Percentiles rank a stretch among this genome's conserved stretches.
phyloP scores from a whole-genome alignment of 1,139 yeast species.

The Candida pseudoviswanathii region DNA sequence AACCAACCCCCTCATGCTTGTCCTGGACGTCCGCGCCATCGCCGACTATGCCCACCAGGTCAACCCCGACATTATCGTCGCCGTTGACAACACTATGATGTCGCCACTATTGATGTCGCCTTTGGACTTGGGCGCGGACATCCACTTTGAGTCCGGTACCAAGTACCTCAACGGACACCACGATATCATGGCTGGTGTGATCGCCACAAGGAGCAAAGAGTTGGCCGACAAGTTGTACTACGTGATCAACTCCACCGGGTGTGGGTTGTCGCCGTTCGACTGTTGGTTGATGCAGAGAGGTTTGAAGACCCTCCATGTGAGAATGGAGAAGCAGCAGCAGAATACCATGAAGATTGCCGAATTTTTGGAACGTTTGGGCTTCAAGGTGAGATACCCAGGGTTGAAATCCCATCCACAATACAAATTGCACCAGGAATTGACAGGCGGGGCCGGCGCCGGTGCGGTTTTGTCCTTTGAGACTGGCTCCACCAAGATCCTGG shows the following conservation, averaged over 20 bases:
- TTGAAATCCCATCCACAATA: slow-evolving; percentile 79
- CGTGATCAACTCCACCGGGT: slow-evolving; percentile 86
- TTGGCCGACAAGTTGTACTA: slow-evolving; percentile 48
- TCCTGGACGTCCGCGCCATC: slow-evolving; percentile 73
- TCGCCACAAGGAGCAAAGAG: slow-evolving; percentile 21
- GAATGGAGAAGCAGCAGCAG: slow-evolving; percentile 84
- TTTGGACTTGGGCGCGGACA: slow-evolving; percentile 81
- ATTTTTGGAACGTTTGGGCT: slow-evolving; percentile 61
- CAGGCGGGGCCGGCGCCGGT: slow-evolving; percentile 69
- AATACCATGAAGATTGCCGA: slow-evolving; percentile 76
- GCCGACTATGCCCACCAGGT: slow-evolving; percentile 64
- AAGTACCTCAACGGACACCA: slow-evolving; percentile 93
- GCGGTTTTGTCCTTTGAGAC: slow-evolving; percentile 82
- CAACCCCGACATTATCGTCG: slow-evolving; percentile 72
- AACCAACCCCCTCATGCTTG: slow-evolving; percentile 88
- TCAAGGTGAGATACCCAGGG: slow-evolving; percentile 85
- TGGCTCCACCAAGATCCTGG: slow-evolving; percentile 67
- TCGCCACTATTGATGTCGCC: slow-evolving; percentile 87
- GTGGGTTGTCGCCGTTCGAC: slow-evolving; percentile 90
- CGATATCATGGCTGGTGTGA: slow-evolving; percentile 92
- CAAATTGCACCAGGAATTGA: slow-evolving; percentile 73
- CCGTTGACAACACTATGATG: slow-evolving; percentile 96
- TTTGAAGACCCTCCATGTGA: slow-evolving; percentile 77
- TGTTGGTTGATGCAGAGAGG: slow-evolving; percentile 88
- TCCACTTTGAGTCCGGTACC: slow-evolving; percentile 91